Base-by-base conservation (phyloP, 805 yeast genomes). In the Myxozyma melibiosi region DNA sequence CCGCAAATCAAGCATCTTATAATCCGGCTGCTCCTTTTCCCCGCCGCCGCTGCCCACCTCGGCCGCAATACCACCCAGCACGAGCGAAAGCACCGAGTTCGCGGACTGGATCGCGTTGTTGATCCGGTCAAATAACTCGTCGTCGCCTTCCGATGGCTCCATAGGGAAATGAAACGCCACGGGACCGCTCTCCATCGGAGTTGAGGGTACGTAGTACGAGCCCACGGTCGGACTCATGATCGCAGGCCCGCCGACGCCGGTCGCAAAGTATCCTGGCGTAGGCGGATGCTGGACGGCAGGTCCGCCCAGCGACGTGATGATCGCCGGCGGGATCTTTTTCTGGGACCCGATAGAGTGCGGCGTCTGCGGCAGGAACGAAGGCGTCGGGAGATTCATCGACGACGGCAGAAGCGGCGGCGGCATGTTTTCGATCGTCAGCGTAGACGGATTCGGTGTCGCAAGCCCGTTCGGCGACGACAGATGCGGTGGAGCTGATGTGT, bases 1-100 rank as follows among this genome's bases (percentile, higher is more conserved):
- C 0, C 95, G 85, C 47, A 91, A 75, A 47, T 90, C 96, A 64
- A 84, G 84, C 31, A 90, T 86, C 64, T 85, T 86, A 4, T 67
- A 0, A 88, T 84, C 33, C 20, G 47, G 34, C 27, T 45, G 46
- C 2, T 31, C 39, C 4, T n/a, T n/a, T n/a, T 34, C 35, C 13
- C n/a, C 11, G 11, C 35, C 14, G 14, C 22, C 31, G 33, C 79
- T 67, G 6, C 77, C 71, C 48, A 69, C 71, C 24, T 73, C 75
- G 27, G 69, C 69, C 8, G 44, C 37, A 28, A 71, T 61, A 24
- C 70, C 69, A 37, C 75, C 77, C 3, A 85, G 87, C 51, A 90
- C 72, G 65, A 88, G 92, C 28, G 85, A 79, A 65, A 86, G 85
- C 1, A 89, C 96, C n/a, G 81, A 80, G 65, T 83, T 87, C 1